Evolutionary conservation across 495 filamentous ascomycete species (phyloP).

Genomic region (Neurospora sp.): DNA sequence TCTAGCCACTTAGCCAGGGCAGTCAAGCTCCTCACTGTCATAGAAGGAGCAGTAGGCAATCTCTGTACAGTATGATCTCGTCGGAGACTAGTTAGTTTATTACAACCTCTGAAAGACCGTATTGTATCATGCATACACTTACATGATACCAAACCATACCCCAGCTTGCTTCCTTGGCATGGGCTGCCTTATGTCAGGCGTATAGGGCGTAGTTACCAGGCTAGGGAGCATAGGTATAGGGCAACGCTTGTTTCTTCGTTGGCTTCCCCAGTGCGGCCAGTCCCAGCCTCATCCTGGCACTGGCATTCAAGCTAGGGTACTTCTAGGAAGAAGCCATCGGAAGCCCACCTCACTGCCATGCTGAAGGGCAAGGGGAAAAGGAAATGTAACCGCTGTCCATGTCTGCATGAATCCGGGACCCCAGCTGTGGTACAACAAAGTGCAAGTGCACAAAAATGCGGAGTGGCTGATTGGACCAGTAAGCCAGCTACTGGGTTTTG

Average conservation of each 20-base stretch:
- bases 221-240: background rate
- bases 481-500: background rate
- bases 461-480: background rate
- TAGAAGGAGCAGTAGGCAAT: background rate
- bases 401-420: background rate
- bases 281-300: background rate
- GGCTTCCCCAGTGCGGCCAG: background rate
- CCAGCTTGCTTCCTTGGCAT: background rate
- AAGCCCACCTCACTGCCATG: background rate
- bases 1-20: background rate
- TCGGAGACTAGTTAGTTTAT: background rate
- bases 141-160: background rate
- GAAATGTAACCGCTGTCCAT: background rate
- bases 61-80: background rate
- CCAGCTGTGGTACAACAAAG: background rate
- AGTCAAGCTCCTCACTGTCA: background rate
- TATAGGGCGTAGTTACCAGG: background rate
- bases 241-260: background rate
- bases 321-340: background rate
- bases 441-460: background rate
- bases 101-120: background rate
- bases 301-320: background rate
- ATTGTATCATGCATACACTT: background rate
- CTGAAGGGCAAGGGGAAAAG: background rate
- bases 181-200: background rate